Evolutionary conservation across 108 stramenopile species (phyloP), one percentile per base, ranked within the genome.

Genomic region (Skeletonema potamos): DNA sequence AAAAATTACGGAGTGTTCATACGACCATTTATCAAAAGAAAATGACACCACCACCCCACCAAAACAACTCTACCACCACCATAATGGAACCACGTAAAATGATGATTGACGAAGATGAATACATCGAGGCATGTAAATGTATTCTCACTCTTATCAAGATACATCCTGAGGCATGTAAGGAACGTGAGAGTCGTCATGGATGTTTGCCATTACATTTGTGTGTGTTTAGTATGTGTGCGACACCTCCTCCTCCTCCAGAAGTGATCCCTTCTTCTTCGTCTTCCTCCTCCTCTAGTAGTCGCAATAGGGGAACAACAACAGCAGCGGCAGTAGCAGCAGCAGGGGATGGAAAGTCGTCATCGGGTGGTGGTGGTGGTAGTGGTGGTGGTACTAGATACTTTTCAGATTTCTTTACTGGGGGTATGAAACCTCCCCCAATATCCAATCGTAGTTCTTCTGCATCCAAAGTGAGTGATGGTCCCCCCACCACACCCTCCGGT

Each of bases 141-240:
- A 91, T 95, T 63, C 67, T 92, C 18, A 58, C 76, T 4, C 68
- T 95, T 9, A 66, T 95, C 7, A 54, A 71, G 37, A 17, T 91
- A 9, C 87, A 92, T 61, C 94, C 94, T 7, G 89, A 92, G 54
- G 91, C 92, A 26, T 89, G 89, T 13, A 74, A 83, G 62, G 77
- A 77, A 63, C 73, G 94, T 60, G 94, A 95, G 54, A 84, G 87
- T n/a, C 83, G 92, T 27, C 94, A 95, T 58, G 94, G 94, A 8
- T 95, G 94, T 74, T 67, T 95, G 62, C 94, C 94, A 2, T 46
- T 95, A 27, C 94, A 95, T 79, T 67, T 95, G 68, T 89, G 88
- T 6, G 86, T 88, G 12, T 95, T 95, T 77, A 91, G 91, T 15
- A 91, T 91, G 64, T 92, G 90, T 62, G 76, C 79, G 8, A 83